These are phyloP conservation scores for Lactuca saligna DNA, from an alignment of 129 eudicot species.

Conservation along the genomic window DNA sequence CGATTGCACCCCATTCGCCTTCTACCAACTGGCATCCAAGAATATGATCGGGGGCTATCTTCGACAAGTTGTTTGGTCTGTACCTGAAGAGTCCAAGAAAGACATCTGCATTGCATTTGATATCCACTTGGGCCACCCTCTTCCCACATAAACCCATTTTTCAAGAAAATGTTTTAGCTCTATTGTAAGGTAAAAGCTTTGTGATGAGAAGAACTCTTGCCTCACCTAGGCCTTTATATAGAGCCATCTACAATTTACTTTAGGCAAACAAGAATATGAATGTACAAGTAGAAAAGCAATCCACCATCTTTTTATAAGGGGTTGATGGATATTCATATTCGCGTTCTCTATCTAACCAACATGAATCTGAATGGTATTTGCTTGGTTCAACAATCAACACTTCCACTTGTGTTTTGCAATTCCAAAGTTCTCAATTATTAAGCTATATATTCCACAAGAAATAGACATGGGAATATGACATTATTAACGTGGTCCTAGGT, in stretches of 20 bases:
- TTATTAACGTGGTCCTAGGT: neutral
- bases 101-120: constrained; percentile 31
- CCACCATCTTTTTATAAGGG: neutral
- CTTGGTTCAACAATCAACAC: neutral
- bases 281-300: neutral
- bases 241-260: neutral
- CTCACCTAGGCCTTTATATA: neutral
- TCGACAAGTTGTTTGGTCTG: constrained; percentile 23
- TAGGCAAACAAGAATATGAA: neutral
- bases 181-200: neutral
- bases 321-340: neutral
- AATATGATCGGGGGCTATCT: constrained; percentile 21
- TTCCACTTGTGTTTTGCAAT: neutral
- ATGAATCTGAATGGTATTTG: neutral
- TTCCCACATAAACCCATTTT: constrained; percentile 19
- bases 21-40: constrained; percentile 15
- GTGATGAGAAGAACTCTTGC: neutral
- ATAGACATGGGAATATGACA: neutral
- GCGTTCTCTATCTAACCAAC: neutral
- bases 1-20: constrained; percentile 27
- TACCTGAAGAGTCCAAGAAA: constrained; percentile 24
- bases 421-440: neutral
- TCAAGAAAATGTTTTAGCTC: neutral
- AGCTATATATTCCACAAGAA: neutral
- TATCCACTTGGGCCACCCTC: constrained; percentile 24